Conservation (phyloP, 164 flowering plant species). For the Aristolochia contorta region DNA sequence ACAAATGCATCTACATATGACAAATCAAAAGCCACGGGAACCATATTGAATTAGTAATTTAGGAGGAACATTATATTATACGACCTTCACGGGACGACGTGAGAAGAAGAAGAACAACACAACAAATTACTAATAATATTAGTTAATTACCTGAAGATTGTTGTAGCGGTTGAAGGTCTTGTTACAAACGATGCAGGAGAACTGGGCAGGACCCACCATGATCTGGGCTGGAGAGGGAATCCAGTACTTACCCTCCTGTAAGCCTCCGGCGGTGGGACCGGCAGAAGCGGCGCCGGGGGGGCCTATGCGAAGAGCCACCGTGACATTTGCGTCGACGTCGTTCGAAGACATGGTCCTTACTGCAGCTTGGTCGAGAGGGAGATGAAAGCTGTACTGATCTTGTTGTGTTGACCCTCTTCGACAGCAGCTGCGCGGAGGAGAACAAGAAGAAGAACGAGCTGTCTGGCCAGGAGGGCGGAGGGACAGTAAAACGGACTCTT, state of each 20-base stretch:
- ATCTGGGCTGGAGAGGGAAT: conserved; percentile 56
- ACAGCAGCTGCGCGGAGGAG: not conserved
- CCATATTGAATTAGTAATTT: too few species aligned
- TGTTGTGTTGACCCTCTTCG: too few species aligned
- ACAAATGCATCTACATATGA: conserved; percentile 50
- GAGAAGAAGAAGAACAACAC: too few species aligned
- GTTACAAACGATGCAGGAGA: conserved; percentile 48
- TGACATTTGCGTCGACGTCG: conserved; percentile 20
- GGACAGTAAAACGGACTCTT: conserved; percentile 37
- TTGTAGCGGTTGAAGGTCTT: conserved; percentile 60
- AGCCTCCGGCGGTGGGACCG: not conserved
- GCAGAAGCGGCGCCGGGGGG: conserved; percentile 20
- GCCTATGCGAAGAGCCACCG: conserved; percentile 54
- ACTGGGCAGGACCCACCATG: conserved; percentile 53
- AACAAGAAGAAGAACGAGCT: not conserved
- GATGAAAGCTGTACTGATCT: too few species aligned
- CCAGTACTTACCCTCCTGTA: conserved; percentile 36
- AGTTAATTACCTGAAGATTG: conserved; percentile 73
- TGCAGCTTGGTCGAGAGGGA: not conserved
- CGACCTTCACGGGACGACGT: too few species aligned
- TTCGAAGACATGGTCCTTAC: not conserved
- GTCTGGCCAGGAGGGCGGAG: conserved; percentile 49
- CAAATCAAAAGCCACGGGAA: too few species aligned
- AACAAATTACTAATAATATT: too few species aligned
- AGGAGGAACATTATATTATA: too few species aligned